These are phyloP conservation scores for Aspergillus saccharolyticus DNA, from an alignment of 495 filamentous ascomycete species.

Conservation along the genomic window DNA sequence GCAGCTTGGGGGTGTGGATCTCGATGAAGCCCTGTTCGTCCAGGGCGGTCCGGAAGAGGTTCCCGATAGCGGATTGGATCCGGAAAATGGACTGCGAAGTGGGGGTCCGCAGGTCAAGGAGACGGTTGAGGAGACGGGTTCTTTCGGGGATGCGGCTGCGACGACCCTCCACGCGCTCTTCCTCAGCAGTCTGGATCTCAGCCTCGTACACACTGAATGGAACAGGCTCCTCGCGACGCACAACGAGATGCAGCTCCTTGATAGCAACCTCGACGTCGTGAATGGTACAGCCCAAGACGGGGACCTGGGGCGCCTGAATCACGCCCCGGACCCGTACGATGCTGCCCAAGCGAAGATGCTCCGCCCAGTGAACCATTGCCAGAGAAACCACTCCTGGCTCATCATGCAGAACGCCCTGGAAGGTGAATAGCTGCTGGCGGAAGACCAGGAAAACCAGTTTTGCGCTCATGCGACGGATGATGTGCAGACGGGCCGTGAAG, in stretches of 20 bases:
- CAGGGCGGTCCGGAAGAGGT: slow-evolving; percentile 72
- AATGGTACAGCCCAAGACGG: slow-evolving; percentile 51
- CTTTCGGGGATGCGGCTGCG: slow-evolving; percentile 60
- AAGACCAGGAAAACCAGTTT: slow-evolving; percentile 89
- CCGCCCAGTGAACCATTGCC: slow-evolving; percentile 62
- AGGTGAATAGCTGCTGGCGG: slow-evolving; percentile 68
- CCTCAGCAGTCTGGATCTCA: slow-evolving; percentile 46
- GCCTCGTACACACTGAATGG: slow-evolving; percentile 63
- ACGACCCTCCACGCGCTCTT: slow-evolving; percentile 41
- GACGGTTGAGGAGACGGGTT: slow-evolving; percentile 74
- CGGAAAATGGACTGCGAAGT: slow-evolving; percentile 87
- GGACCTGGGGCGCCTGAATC: slow-evolving; percentile 54
- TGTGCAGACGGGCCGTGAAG: slow-evolving; percentile 80
- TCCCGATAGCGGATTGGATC: slow-evolving; percentile 64
- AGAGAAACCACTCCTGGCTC: slow-evolving; percentile 45
- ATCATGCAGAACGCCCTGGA: slow-evolving; percentile 69
- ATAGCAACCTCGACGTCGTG: slow-evolving; percentile 52
- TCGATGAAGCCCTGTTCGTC: slow-evolving; percentile 71
- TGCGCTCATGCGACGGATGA: slow-evolving; percentile 75
- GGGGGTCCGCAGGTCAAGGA: slow-evolving; percentile 81
- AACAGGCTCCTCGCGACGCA: slow-evolving; percentile 50
- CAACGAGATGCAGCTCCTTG: slow-evolving; percentile 50
- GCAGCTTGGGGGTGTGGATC: slow-evolving; percentile 84
- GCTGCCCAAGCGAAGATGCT: slow-evolving; percentile 65
- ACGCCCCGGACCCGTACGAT: slow-evolving; percentile 61